Evolutionary conservation across 352 stramenopile species (phyloP).

Genomic region (Phytophthora quininea): DNA sequence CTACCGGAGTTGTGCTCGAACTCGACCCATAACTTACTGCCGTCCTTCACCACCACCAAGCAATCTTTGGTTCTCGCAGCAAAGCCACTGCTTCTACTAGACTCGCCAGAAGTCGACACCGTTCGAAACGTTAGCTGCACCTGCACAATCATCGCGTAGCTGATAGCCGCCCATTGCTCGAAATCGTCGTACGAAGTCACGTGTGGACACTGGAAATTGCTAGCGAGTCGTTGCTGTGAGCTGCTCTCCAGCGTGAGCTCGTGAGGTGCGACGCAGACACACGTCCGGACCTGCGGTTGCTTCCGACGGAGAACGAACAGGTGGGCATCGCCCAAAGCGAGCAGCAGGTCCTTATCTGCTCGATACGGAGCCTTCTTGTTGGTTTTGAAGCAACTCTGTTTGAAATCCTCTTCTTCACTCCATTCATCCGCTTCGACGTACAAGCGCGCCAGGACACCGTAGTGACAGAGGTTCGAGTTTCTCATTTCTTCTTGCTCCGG

Average conservation of each 20-base stretch:
- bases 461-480: slow-evolving; percentile 23
- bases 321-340: slow-evolving; percentile 28
- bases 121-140: slow-evolving; percentile 53
- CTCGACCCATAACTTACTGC: slow-evolving; percentile 42
- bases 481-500: slow-evolving; percentile 10
- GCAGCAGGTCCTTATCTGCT: slow-evolving; percentile 34
- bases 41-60: slow-evolving; percentile 32
- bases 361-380: slow-evolving; percentile 25
- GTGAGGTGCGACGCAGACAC: slow-evolving; percentile 31
- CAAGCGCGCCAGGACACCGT: slow-evolving; percentile 25
- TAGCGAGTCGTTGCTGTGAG: slow-evolving; percentile 25
- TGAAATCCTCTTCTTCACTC: slow-evolving; percentile 24
- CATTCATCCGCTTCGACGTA: slow-evolving; percentile 32
- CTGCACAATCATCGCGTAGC: slow-evolving; percentile 32
- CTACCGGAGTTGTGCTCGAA: slow-evolving; percentile 65
- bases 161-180: slow-evolving; percentile 33
- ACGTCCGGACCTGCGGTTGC: slow-evolving; percentile 21
- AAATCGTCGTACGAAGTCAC: slow-evolving; percentile 41
- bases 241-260: slow-evolving; percentile 29
- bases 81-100: slow-evolving; percentile 19
- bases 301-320: slow-evolving; percentile 29
- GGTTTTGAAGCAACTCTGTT: slow-evolving; percentile 31
- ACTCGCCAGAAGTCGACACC: background rate
- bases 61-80: slow-evolving; percentile 47
- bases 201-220: slow-evolving; percentile 51